phyloP scores from a whole-genome alignment of 345 rosid species.

The Eucalyptus erythrocorys region DNA sequence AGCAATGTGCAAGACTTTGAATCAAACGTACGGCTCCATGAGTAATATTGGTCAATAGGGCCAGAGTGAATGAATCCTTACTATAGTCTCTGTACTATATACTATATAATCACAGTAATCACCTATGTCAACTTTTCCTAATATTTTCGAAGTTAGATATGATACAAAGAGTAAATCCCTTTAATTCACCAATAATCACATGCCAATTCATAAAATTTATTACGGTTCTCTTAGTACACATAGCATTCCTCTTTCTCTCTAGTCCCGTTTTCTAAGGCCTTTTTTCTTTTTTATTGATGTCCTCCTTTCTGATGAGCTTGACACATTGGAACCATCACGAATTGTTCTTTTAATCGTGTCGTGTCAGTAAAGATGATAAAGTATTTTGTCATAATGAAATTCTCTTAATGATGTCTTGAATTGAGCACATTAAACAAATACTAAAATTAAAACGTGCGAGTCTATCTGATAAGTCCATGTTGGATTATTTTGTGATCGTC shows the following conservation, averaged over 20 bases:
- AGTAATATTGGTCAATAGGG: neutral
- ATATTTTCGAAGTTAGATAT: too few relatives aligned
- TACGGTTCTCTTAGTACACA: neutral
- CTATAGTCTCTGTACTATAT: neutral
- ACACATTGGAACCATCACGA: neutral
- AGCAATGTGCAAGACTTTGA: neutral
- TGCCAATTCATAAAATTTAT: neutral
- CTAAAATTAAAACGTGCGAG: too few relatives aligned
- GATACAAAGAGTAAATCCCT: too few relatives aligned
- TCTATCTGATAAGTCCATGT: too few relatives aligned
- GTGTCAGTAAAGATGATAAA: too few relatives aligned
- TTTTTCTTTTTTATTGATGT: neutral
- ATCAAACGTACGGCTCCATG: neutral
- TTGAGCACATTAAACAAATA: too few relatives aligned
- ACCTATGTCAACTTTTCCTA: too few relatives aligned
- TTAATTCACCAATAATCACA: neutral
- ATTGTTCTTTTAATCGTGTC: neutral
- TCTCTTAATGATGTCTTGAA: too few relatives aligned
- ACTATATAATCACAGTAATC: too few relatives aligned
- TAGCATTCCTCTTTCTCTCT: neutral
- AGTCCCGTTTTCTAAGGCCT: neutral
- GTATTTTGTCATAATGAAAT: too few relatives aligned
- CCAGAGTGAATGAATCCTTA: neutral
- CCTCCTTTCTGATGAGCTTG: neutral
- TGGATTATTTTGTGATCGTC: too few relatives aligned